Evolutionary conservation across 2,329 filamentous ascomycete species (phyloP), one percentile per base, ranked within the genome.

Genomic region (Alternaria ethzedia): DNA sequence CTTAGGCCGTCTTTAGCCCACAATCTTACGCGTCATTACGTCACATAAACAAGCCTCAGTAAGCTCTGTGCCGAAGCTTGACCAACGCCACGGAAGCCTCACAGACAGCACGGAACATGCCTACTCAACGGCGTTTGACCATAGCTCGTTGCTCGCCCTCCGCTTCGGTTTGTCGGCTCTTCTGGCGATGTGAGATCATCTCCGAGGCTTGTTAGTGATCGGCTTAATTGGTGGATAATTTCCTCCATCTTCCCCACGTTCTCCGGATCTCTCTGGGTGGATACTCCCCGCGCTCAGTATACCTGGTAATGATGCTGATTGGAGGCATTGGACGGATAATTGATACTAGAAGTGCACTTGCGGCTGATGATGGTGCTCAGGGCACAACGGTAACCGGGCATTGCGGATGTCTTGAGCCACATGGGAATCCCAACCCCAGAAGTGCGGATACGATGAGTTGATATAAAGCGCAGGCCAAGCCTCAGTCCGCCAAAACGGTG

Each of bases 171-270:
- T 28, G 11, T 30, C 32, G 21, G 43, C n/a, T 63, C 6, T 44
- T 23, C 6, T 32, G 21, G 11, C n/a, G 15, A 20, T 20, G 30
- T 50, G 46, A 32, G 17, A 41, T 30, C 15, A 32, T 26, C 54
- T 44, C 44, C 28, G 25, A 32, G 26, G 30, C 30, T 10, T 11
- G 30, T 32, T 17, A 41, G 25, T 23, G 28, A 9, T n/a, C n/a
- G 9, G 23, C 45, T 49, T 64, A 44, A 71, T 71, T 72, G 70
- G 70, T 72, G 70, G 67, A 72, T 68, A 64, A 60, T 70, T 61
- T 44, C 25, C n/a, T 50, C 57, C 64, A 60, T 49, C 23, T 57
- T 64, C 68, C 64, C 65, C 67, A 70, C 59, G 63, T 63, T 63
- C 17, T 52, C 56, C 55, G 44, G 30, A 15, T 54, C 28, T 44